Base-by-base conservation (phyloP, 345 rosid species). In the Aquilaria malaccensis region DNA sequence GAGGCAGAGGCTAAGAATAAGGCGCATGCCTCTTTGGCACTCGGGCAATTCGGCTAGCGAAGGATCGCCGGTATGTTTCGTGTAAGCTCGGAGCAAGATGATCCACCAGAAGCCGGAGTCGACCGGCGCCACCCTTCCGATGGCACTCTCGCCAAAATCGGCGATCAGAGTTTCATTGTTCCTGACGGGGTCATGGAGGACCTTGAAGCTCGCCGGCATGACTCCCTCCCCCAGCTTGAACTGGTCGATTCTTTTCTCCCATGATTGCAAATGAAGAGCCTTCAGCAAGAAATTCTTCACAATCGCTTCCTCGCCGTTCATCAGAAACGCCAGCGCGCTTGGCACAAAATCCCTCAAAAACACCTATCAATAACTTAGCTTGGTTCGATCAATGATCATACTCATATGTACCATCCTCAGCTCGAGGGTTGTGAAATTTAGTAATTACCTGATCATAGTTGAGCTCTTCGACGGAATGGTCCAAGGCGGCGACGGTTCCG, bases 101-200 rank as follows among this genome's bases (percentile, higher is more conserved):
- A 89, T 89, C 89, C 94, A 86, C 96, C 96, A 86, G 69, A 89
- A 89, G 58, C 96, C 96, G 43, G 94, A 89, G 64, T 89, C 96
- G 45, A 86, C 94, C 1, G 94, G 96, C 70, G 96, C 96, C 61
- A 89, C 96, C 72, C 96, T 81, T 71, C 96, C 96, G 49, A 89
- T 89, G n/a, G 96, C 94, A 31, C 85, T 84, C 75, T 86, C 96
- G 9, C 96, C 94, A 52, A 86, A 89, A 49, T 89, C 96, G 13
- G 91, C 89, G 0, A 83, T 76, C 62, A 89, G 58, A 13, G 81
- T 76, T 43, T 89, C 96, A 0, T 75, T 68, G 61, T 84, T 84
- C 63, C 82, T 70, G 13, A 56, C 58, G 0, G 89, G 89, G 45
- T 86, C 85, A 55, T 86, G 94, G 43, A 78, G 78, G 58, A 90